Evolutionary conservation across 2,329 filamentous ascomycete genomes (phyloP), one percentile per base, ranked within the genome.

Genomic region (Ceratocystis ficicola): DNA sequence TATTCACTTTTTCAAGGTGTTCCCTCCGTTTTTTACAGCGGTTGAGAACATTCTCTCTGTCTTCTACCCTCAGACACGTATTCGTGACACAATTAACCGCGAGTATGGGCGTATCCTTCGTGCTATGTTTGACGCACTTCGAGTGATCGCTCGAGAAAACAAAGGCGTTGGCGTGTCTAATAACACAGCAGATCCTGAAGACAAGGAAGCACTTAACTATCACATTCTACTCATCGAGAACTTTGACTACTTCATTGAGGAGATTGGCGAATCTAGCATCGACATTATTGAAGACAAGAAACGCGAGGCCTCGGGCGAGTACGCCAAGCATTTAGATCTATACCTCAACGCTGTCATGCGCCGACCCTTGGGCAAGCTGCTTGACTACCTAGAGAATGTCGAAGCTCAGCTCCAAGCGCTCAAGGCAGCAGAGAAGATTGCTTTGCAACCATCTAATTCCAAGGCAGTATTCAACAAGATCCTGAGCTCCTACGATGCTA

Each of bases 181-280:
- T 65, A 76, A 76, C 55, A 74, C 77, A 12, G 77, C 78, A 12
- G 82, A 85, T 70, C 81, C 82, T 0, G 94, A 97, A 74, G 94
- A 97, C 73, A 97, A 99, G 76, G 92, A 96, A 75, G 90, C 91
- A 4, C 83, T 99, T 68, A 97, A 97, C 77, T 96, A 95, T 77
- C 92, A 97, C 75, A 96, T 99, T 71, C 81, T 97, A 44, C 81
- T 97, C 65, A 97, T 99, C 70, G 93, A 99, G 75, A 99, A 99
- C 75, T 96, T 96, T 91, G 95, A 96, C 73, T 91, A 96, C 75
- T 97, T 95, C 76, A 80, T 94, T 10, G 92, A 97, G 73, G 92
- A 96, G 74, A 88, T 95, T 7, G 63, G 68, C 36, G 90, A 95
- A 70, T 80, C 87, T 17, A 81, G 83, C 46, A 84, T 94, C 69